Evolutionary conservation across 495 filamentous ascomycete species (phyloP).

Genomic region (Aspergillus panamensis): DNA sequence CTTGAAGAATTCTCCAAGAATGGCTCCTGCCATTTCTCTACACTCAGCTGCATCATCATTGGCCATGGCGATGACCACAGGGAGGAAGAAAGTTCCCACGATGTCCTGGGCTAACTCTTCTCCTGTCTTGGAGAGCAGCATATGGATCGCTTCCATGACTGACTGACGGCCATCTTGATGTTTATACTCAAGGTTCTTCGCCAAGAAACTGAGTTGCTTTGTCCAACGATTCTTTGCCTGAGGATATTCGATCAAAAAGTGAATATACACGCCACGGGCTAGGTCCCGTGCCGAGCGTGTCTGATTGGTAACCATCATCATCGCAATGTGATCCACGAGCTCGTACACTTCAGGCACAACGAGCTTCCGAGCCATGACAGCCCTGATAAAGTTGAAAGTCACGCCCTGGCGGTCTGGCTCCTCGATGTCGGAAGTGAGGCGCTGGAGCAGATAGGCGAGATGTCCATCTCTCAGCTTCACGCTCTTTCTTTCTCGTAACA

Average conservation of each 20-base stretch:
- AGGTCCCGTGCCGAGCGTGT: slow-evolving; percentile 79
- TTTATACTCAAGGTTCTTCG: slow-evolving; percentile 87
- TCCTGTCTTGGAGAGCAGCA: slow-evolving; percentile 76
- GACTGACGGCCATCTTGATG: slow-evolving; percentile 83
- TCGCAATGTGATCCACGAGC: slow-evolving; percentile 77
- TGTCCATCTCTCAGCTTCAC: slow-evolving; percentile 74
- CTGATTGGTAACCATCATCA: slow-evolving; percentile 96
- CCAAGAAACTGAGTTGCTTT: slow-evolving; percentile 85
- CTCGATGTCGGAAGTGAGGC: slow-evolving; percentile 83
- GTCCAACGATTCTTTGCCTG: slow-evolving; percentile 81
- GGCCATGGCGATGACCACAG: slow-evolving; percentile 75
- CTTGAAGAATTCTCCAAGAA: slow-evolving; percentile 76
- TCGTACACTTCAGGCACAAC: slow-evolving; percentile 88
- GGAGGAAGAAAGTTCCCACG: slow-evolving; percentile 75
- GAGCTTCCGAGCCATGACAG: slow-evolving; percentile 78
- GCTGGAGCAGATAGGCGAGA: slow-evolving; percentile 77
- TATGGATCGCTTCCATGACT: slow-evolving; percentile 83
- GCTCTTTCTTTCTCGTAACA: slow-evolving; percentile 75
- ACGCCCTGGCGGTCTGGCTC: slow-evolving; percentile 87
- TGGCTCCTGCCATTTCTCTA: slow-evolving; percentile 72
- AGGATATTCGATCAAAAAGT: slow-evolving; percentile 92
- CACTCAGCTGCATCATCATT: slow-evolving; percentile 88
- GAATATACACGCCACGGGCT: slow-evolving; percentile 83
- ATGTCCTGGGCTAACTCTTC: slow-evolving; percentile 79
- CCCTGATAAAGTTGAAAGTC: slow-evolving; percentile 88